These are phyloP conservation scores for Teunomyces gatunensis DNA, from an alignment of 805 yeast species.

Conservation along the genomic window DNA sequence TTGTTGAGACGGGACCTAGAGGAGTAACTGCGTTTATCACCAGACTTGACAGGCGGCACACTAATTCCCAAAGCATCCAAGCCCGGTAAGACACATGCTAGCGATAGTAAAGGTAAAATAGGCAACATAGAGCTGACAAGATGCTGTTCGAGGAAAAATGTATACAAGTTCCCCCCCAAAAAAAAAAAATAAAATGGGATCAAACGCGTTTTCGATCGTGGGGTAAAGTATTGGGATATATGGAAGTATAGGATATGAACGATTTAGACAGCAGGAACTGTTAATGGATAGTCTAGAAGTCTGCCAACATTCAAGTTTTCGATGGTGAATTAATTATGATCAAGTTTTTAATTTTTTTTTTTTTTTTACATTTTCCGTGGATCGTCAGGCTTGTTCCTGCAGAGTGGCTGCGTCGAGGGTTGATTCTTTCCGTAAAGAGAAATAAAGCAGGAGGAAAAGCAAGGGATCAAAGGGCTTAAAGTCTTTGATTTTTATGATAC, in stretches of 20 bases:
- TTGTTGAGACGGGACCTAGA: slow-evolving; percentile 27
- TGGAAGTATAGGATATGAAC: not conserved
- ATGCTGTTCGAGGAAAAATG: not conserved
- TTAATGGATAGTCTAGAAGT: not conserved
- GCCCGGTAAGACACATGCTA: not conserved
- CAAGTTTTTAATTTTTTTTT: not conserved
- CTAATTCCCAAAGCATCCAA: slow-evolving; percentile 29
- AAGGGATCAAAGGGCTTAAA: no score
- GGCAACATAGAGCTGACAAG: not conserved
- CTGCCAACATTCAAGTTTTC: not conserved
- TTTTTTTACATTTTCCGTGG: not conserved
- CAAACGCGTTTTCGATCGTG: not conserved
- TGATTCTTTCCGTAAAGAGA: not conserved
- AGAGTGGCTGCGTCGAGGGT: not conserved
- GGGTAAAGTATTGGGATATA: not conserved
- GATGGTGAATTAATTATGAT: not conserved
- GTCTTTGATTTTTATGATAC: no score
- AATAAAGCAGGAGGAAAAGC: no score
- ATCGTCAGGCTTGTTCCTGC: not conserved
- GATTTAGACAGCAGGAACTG: not conserved
- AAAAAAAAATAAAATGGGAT: not conserved
- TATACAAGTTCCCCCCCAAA: not conserved
- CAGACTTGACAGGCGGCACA: slow-evolving; percentile 32
- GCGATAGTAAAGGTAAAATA: not conserved
- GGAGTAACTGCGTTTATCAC: slow-evolving; percentile 29